These are phyloP conservation scores for Neofusicoccum laricinum DNA, from an alignment of 2,329 filamentous ascomycete species.

Conservation along the genomic window DNA sequence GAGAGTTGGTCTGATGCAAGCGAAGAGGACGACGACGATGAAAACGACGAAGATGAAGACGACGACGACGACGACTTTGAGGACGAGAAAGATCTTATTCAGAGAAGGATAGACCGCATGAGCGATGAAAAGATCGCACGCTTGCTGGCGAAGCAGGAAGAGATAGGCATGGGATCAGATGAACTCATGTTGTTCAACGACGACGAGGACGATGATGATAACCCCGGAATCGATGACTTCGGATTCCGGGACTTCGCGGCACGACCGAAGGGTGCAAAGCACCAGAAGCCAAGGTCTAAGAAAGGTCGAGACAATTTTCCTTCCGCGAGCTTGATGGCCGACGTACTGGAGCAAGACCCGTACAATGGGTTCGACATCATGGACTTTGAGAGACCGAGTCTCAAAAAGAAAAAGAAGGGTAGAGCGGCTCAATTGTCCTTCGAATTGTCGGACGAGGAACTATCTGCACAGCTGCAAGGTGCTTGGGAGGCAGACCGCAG, in stretches of 20 bases:
- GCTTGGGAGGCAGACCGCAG: slow-evolving; percentile 44
- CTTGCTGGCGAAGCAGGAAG: slow-evolving; percentile 60
- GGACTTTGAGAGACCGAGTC: slow-evolving; percentile 71
- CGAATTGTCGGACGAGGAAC: slow-evolving; percentile 44
- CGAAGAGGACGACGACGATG: slow-evolving; percentile 32
- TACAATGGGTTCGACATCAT: slow-evolving; percentile 77
- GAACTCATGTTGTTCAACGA: slow-evolving; percentile 58
- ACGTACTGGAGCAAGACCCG: slow-evolving; percentile 57
- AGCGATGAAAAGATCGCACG: slow-evolving; percentile 63
- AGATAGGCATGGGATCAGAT: slow-evolving; percentile 59
- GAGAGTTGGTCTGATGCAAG: slow-evolving; percentile 25
- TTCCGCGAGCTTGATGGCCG: slow-evolving; percentile 55
- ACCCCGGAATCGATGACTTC: slow-evolving; percentile 22
- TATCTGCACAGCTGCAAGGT: slow-evolving; percentile 38
- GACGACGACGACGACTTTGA: slow-evolving; percentile 38
- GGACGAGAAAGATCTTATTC: slow-evolving; percentile 41
- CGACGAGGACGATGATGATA: slow-evolving; percentile 39
- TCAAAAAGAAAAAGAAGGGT: slow-evolving; percentile 64
- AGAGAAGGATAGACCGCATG: slow-evolving; percentile 38
- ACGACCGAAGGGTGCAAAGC: neutral
- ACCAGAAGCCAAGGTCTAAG: neutral
- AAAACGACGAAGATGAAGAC: slow-evolving; percentile 41
- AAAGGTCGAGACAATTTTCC: slow-evolving; percentile 41
- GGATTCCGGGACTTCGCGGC: neutral
- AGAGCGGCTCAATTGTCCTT: slow-evolving; percentile 52